These are phyloP conservation scores for Colletotrichum endophyticum DNA, from an alignment of 2,329 filamentous ascomycete species.

Conservation along the genomic window DNA sequence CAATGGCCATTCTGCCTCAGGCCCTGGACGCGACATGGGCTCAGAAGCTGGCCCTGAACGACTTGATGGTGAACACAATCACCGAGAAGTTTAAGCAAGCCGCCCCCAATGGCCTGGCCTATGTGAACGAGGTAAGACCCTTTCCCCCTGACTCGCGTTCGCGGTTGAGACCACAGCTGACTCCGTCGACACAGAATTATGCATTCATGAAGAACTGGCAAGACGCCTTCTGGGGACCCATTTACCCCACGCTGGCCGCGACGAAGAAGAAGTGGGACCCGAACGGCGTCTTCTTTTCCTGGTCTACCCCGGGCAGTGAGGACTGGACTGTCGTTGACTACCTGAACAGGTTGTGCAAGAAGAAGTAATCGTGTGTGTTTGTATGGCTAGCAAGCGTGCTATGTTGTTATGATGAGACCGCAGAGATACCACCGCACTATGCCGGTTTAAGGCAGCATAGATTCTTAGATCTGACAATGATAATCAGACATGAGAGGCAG, in stretches of 20 bases:
- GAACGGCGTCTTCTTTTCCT: slow-evolving; percentile 44
- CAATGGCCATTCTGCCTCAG: slow-evolving; percentile 16
- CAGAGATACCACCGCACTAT: neutral
- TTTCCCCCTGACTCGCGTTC: accelerated
- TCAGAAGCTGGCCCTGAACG: slow-evolving; percentile 8
- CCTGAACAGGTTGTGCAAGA: slow-evolving; percentile 17
- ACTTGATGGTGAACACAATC: slow-evolving; percentile 22
- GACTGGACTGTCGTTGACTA: slow-evolving; percentile 20
- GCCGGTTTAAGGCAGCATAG: neutral
- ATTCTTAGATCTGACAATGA: neutral
- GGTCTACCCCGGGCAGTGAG: slow-evolving; percentile 20
- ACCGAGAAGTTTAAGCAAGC: slow-evolving; percentile 17
- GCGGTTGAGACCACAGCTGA: neutral
- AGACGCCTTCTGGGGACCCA: slow-evolving; percentile 17
- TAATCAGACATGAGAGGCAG: neutral
- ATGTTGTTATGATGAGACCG: neutral
- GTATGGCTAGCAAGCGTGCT: neutral
- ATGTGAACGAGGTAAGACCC: slow-evolving; percentile 15
- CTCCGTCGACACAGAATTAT: slow-evolving; percentile 4
- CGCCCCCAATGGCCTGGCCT: slow-evolving; percentile 9
- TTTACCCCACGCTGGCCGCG: slow-evolving; percentile 30
- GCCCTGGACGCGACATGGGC: slow-evolving; percentile 16
- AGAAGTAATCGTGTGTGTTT: neutral
- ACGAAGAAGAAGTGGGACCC: slow-evolving; percentile 59
- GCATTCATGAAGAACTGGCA: slow-evolving; percentile 21